phyloP scores from a whole-genome alignment of 2,329 filamentous ascomycete species.

The Trichoderma endophyticum region DNA sequence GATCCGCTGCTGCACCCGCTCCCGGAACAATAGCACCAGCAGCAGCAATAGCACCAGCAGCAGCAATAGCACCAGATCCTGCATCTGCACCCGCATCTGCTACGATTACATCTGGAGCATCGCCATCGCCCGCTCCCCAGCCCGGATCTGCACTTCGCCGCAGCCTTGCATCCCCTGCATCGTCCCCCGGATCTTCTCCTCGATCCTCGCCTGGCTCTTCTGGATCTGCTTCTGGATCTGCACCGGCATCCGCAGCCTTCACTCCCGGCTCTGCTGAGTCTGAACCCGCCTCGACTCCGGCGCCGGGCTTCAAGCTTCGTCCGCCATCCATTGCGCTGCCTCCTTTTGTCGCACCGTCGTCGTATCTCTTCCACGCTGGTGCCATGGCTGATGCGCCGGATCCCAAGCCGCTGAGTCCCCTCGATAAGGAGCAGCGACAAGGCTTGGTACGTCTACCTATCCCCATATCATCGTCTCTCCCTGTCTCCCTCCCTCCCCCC shows the following conservation, averaged over 20 bases:
- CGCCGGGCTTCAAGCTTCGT: conserved; percentile 17
- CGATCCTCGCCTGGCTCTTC: neutral
- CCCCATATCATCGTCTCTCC: neutral
- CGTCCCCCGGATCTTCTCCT: neutral
- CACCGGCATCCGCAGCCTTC: neutral
- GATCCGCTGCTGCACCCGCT: neutral
- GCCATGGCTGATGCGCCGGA: conserved; percentile 32
- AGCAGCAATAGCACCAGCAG: neutral
- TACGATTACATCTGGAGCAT: neutral
- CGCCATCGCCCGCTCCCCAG: neutral
- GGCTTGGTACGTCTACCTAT: conserved; percentile 60
- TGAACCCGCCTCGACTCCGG: conserved; percentile 12
- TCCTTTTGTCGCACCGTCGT: conserved; percentile 59
- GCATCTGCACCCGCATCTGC: neutral
- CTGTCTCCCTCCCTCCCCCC: neutral
- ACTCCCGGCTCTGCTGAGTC: neutral
- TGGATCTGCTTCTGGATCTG: neutral
- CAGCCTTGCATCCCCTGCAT: neutral
- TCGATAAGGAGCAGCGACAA: conserved; percentile 75
- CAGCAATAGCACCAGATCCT: neutral
- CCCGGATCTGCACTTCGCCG: neutral
- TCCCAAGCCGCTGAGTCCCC: conserved; percentile 45
- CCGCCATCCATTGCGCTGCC: conserved; percentile 36
- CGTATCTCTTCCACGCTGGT: conserved; percentile 47
- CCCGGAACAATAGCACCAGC: neutral